Percentiles rank a stretch among this genome's conserved stretches.
Conservation (phyloP, 176 grass and related monocot species). For the Musa beccarii region DNA sequence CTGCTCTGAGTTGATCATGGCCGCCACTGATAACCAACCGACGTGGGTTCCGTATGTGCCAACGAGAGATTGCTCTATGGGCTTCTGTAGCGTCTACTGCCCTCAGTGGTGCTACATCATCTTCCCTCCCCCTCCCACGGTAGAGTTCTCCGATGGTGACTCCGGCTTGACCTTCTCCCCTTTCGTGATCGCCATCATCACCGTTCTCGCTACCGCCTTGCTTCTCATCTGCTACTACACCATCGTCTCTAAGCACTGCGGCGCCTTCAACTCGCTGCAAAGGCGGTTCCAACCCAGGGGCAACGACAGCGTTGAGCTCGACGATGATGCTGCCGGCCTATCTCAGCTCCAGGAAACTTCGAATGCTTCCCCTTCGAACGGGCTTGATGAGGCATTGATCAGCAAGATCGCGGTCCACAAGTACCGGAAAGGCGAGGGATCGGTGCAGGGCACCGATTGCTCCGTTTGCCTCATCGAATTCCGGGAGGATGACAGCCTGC, state of each 20-base stretch:
- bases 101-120: slow-evolving; percentile 94
- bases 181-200: slow-evolving; percentile 92
- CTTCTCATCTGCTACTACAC: slow-evolving; percentile 90
- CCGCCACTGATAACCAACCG: slow-evolving; percentile 27
- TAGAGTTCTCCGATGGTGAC: slow-evolving; percentile 36
- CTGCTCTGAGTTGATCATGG: slow-evolving; percentile 22
- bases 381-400: slow-evolving; percentile 36
- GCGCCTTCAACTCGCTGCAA: slow-evolving; percentile 42
- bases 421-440: neutral
- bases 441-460: neutral
- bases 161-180: slow-evolving; percentile 64
- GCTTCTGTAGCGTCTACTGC: slow-evolving; percentile 82
- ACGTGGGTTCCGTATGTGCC: slow-evolving; percentile 77
- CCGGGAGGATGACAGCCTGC: slow-evolving; percentile 51
- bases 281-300: neutral
- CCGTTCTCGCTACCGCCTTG: slow-evolving; percentile 64
- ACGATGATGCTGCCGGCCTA: neutral
- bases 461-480: slow-evolving; percentile 68
- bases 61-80: slow-evolving; percentile 71
- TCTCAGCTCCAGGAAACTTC: slow-evolving; percentile 26
- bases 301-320: neutral
- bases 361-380: slow-evolving; percentile 37
- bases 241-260: slow-evolving; percentile 78
- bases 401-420: slow-evolving; percentile 4
- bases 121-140: slow-evolving; percentile 72